Percentiles rank a stretch among this genome's conserved stretches.
Conservation (phyloP, 306 rosid genomes). For the Casuarina equisetifolia region DNA sequence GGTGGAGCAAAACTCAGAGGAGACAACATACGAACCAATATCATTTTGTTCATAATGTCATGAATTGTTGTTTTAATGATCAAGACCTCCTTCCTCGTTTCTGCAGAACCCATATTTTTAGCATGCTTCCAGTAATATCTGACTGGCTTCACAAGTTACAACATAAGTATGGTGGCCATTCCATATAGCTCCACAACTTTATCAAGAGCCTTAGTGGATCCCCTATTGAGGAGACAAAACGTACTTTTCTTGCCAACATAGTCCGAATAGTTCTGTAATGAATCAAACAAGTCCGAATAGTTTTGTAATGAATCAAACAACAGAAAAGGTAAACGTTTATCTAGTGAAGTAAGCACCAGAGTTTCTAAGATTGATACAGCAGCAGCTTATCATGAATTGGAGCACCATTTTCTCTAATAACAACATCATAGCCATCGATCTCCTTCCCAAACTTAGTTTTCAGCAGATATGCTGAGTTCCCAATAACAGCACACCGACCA, state of each 20-base stretch:
- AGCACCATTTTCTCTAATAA: conserved; percentile 96
- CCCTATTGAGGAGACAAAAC: conserved; percentile 93
- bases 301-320: neutral
- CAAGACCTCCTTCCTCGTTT: conserved; percentile 84
- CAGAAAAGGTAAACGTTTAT: conserved; percentile 19
- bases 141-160: conserved; percentile 15
- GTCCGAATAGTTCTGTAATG: conserved; percentile 72
- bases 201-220: conserved; percentile 96
- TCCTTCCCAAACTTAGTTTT: conserved; percentile 88
- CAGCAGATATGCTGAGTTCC: conserved; percentile 95
- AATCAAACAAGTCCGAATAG: neutral
- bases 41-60: conserved; percentile 91
- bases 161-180: conserved; percentile 28
- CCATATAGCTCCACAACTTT: conserved; percentile 94
- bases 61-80: conserved; percentile 91
- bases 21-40: conserved; percentile 48
- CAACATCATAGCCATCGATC: conserved; percentile 82
- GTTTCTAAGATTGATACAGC: conserved; percentile 9
- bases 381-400: conserved; percentile 53
- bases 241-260: conserved; percentile 86
- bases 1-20: conserved; percentile 2
- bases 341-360: conserved; percentile 11
- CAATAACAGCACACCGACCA: conserved; percentile 95
- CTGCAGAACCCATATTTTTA: conserved; percentile 50
- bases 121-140: conserved; percentile 29